These are phyloP conservation scores for Aspergillus baeticus DNA, from an alignment of 495 filamentous ascomycete genomes.

Conservation along the genomic window DNA sequence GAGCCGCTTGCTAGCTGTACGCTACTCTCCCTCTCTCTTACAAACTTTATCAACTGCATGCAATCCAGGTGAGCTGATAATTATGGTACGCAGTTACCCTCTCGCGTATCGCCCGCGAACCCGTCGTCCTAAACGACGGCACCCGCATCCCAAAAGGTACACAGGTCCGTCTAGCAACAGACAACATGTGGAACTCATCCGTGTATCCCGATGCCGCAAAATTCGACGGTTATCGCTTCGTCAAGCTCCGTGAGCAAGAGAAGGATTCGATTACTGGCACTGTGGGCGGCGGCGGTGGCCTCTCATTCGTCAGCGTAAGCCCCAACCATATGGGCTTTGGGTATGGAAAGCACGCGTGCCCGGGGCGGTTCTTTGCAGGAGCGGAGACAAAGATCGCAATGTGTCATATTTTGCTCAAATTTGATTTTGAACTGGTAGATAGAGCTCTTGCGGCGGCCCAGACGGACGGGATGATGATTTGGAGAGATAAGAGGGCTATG, in stretches of 20 bases:
- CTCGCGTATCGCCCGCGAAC: neutral
- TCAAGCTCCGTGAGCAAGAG: neutral
- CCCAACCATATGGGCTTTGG: constrained; percentile 14
- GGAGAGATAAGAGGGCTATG: constrained; percentile 7
- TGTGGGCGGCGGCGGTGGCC: neutral
- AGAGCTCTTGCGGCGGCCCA: neutral
- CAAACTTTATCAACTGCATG: too few species aligned
- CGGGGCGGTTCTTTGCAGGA: constrained; percentile 12
- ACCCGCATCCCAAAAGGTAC: constrained; percentile 2
- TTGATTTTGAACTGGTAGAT: constrained; percentile 7
- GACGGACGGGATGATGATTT: constrained; percentile 5
- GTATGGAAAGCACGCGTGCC: constrained; percentile 15
- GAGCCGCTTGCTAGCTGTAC: constrained; percentile 7
- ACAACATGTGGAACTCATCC: neutral
- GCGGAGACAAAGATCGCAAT: constrained; percentile 13
- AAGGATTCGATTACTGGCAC: neutral
- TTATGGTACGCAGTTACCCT: neutral
- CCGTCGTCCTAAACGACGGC: neutral
- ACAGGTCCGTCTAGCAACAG: neutral
- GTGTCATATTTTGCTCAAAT: constrained; percentile 12
- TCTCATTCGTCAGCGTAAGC: neutral
- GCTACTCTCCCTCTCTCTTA: neutral
- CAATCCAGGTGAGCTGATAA: too few species aligned
- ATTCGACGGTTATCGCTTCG: constrained; percentile 11
- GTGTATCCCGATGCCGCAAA: constrained; percentile 2